These are phyloP conservation scores for Nannochloropsis granulata DNA, from an alignment of 108 stramenopile species.

Conservation along the genomic window DNA sequence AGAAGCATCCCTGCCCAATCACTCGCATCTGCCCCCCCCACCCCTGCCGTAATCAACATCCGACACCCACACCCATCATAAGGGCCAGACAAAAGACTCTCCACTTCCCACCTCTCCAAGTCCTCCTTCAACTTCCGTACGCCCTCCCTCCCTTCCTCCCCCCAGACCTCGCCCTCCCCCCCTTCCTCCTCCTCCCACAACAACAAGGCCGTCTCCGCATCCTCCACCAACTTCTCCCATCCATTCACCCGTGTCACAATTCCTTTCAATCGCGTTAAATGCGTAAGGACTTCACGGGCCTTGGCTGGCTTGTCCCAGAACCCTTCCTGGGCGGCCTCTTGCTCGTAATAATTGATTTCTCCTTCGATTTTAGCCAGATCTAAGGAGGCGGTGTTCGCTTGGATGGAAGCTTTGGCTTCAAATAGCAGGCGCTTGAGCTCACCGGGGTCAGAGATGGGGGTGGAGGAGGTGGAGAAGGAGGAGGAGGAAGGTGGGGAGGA, in stretches of 20 bases:
- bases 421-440: neutral
- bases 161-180: neutral
- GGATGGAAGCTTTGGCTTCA: neutral
- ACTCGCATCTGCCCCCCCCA: conserved; percentile 28
- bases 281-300: neutral
- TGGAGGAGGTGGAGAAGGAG: neutral
- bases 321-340: neutral
- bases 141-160: neutral
- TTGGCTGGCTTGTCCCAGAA: neutral
- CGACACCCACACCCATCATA: conserved; percentile 25
- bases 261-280: neutral
- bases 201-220: conserved; percentile 28
- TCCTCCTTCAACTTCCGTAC: conserved; percentile 14
- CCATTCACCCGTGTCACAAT: neutral
- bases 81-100: conserved; percentile 13
- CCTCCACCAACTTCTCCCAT: conserved; percentile 11
- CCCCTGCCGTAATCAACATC: conserved; percentile 27
- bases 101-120: conserved; percentile 27
- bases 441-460: neutral
- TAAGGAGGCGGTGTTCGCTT: neutral
- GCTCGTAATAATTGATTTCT: neutral
- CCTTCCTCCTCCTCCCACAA: conserved; percentile 5
- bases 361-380: neutral
- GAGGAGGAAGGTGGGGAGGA: neutral
- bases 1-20: conserved; percentile 37